Conservation (phyloP, 805 yeast species). For the Yarrowia hollandica region DNA sequence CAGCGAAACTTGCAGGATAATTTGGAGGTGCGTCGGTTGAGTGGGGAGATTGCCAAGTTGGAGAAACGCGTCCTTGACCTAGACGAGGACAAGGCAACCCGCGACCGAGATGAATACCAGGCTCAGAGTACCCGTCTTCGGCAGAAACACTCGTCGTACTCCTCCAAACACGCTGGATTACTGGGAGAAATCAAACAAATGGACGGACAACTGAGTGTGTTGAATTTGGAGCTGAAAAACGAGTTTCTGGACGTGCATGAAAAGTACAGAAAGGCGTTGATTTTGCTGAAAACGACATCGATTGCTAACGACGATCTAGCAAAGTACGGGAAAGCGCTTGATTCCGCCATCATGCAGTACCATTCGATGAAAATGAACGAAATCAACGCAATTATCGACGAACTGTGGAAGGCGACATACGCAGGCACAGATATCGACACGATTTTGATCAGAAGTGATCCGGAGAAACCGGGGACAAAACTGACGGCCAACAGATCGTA, state of each 20-base stretch:
- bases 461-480: constrained; percentile 41
- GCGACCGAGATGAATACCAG: constrained; percentile 61
- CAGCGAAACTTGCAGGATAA: constrained; percentile 67
- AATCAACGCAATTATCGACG: constrained; percentile 82
- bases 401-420: constrained; percentile 90
- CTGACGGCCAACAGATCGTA: constrained; percentile 61
- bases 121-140: constrained; percentile 53
- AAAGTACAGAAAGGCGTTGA: constrained; percentile 66
- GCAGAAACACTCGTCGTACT: constrained; percentile 53
- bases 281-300: constrained; percentile 70
- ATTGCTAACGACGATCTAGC: constrained; percentile 78
- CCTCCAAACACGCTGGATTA: constrained; percentile 69
- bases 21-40: constrained; percentile 54
- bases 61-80: constrained; percentile 48
- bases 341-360: constrained; percentile 88
- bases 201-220: constrained; percentile 61
- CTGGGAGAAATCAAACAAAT: constrained; percentile 85
- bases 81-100: constrained; percentile 59
- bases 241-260: constrained; percentile 71
- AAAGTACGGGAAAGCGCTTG: constrained; percentile 81
- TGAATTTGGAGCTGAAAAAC: constrained; percentile 59
- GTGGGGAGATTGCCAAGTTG: constrained; percentile 44
- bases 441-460: constrained; percentile 78
- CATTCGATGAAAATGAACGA: constrained; percentile 91
- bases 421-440: constrained; percentile 95